Evolutionary conservation across 257 asterid genomes (phyloP).

Genomic region (Henckelia pumila): DNA sequence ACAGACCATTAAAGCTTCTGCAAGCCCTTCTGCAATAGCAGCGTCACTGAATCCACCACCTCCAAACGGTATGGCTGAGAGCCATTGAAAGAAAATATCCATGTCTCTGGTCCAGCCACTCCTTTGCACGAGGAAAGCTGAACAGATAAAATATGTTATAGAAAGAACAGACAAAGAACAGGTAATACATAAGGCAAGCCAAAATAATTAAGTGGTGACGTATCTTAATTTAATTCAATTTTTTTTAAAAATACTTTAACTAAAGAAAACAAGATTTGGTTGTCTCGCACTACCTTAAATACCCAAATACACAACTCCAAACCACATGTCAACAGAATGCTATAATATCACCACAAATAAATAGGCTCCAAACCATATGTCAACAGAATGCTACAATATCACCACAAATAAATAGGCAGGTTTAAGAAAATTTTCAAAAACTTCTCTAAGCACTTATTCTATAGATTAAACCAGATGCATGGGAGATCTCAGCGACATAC

Average conservation of each 20-base stretch:
- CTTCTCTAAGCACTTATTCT: background rate
- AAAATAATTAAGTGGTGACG: background rate
- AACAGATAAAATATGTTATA: constrained; percentile 23
- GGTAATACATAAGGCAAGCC: constrained; percentile 19
- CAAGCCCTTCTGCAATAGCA: constrained; percentile 94
- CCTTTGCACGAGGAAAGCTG: constrained; percentile 76
- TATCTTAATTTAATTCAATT: no score
- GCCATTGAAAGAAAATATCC: constrained; percentile 84
- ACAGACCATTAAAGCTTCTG: constrained; percentile 81
- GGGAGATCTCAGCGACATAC: background rate
- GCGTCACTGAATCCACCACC: constrained; percentile 96
- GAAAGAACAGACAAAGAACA: constrained; percentile 9
- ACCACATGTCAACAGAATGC: background rate
- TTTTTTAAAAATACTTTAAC: no score
- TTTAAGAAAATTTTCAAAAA: background rate
- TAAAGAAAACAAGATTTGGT: background rate
- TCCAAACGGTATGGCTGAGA: constrained; percentile 67
- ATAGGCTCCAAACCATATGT: background rate
- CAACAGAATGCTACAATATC: background rate
- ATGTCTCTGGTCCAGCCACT: constrained; percentile 92
- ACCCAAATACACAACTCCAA: background rate
- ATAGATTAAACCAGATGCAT: background rate
- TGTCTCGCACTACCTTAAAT: background rate
- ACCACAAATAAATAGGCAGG: background rate
- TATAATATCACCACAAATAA: background rate